These are phyloP conservation scores for Pyracantha coccinea DNA, from an alignment of 331 rosid genomes.

Conservation along the genomic window DNA sequence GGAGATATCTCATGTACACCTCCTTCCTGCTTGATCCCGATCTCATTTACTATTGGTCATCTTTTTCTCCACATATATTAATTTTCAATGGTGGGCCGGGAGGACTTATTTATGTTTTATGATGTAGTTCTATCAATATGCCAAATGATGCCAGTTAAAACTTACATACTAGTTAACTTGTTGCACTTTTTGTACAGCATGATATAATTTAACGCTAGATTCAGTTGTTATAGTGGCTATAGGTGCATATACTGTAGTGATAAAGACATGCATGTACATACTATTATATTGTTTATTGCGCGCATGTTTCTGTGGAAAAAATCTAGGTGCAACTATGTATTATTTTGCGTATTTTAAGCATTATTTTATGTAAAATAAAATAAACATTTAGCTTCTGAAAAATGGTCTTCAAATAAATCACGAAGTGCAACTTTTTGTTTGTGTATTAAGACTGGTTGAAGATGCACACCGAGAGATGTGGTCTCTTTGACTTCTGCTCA, in stretches of 20 bases:
- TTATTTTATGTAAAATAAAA: background rate
- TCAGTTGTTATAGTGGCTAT: too few relatives aligned
- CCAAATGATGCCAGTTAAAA: background rate
- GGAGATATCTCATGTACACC: constrained; percentile 48
- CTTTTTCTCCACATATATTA: background rate
- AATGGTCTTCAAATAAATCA: background rate
- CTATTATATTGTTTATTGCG: background rate
- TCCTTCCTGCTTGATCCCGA: background rate
- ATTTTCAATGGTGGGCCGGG: background rate
- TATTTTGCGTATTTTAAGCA: background rate
- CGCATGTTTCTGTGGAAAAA: background rate
- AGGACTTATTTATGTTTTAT: background rate
- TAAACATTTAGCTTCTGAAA: background rate
- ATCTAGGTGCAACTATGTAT: background rate
- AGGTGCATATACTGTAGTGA: too few relatives aligned
- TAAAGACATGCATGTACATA: too few relatives aligned
- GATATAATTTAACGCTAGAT: background rate
- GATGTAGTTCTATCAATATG: background rate
- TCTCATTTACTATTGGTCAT: background rate
- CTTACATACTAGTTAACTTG: background rate
- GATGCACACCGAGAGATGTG: background rate
- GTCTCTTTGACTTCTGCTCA: background rate
- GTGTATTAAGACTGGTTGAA: background rate
- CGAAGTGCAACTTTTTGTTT: background rate
- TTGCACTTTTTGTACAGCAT: background rate